Percentiles rank a stretch among this genome's conserved stretches.
These are phyloP conservation scores for Ammopiptanthus mongolicus DNA, from an alignment of 306 rosid species.

Conservation along the genomic window DNA sequence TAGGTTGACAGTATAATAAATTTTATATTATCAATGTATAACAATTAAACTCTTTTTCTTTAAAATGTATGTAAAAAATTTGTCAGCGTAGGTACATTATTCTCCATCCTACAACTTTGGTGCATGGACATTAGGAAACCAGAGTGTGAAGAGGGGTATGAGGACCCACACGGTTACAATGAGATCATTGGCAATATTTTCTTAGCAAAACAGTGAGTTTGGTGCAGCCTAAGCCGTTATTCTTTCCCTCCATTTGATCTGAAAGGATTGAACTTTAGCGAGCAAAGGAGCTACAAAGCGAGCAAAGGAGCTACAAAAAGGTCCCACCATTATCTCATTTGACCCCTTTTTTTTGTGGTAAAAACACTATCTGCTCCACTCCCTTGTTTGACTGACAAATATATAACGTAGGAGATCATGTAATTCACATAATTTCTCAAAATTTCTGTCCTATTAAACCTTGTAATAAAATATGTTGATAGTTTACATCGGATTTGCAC, in stretches of 20 bases:
- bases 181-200: constrained; percentile 16
- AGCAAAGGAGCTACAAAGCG: constrained; percentile 24
- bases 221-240: constrained; percentile 32
- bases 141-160: constrained; percentile 29
- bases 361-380: constrained; percentile 4
- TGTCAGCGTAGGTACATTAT: not conserved
- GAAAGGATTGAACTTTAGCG: constrained; percentile 15
- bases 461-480: not conserved
- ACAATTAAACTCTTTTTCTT: no score
- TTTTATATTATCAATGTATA: no score
- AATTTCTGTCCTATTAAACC: not conserved
- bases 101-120: constrained; percentile 14
- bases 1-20: no score
- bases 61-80: not conserved
- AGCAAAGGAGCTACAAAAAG: constrained; percentile 30
- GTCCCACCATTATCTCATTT: constrained; percentile 55
- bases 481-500: not conserved
- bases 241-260: constrained; percentile 23
- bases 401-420: not conserved
- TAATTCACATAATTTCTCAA: not conserved
- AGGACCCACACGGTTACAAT: constrained; percentile 55
- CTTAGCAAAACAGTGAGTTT: constrained; percentile 21
- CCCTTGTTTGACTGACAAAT: constrained; percentile 33
- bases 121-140: constrained; percentile 30
- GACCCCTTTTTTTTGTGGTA: constrained; percentile 10